Base-by-base conservation (phyloP, 2,329 filamentous ascomycete species). In the Byssothecium circinans region DNA sequence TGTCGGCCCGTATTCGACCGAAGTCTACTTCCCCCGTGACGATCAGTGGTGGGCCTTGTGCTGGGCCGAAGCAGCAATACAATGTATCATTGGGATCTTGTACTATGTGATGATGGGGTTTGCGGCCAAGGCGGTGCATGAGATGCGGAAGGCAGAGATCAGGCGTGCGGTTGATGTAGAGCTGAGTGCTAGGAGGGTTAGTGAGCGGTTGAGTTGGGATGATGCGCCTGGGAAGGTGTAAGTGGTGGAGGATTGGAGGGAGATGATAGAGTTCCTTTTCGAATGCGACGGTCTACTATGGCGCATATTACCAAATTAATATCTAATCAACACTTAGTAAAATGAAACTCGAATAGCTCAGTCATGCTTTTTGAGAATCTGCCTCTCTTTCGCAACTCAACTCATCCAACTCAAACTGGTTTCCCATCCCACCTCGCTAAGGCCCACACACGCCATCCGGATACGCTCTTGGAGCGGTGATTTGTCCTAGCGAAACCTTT, bases 21-120 rank as follows among this genome's bases (percentile, higher is more conserved):
- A 49, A 38, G 37, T 36, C 18, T 42, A 2, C 8, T 50, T 50
- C 22, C 12, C 10, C 14, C 11, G 41, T 11, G 11, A n/a, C 12
- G 35, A 41, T 7, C 6, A 29, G 14, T 50, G 48, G 48, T 10
- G 10, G 27, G 19, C 12, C 0, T 32, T 46, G 12, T 39, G 29
- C 12, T 50, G 43, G 32, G 43, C 20, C 8, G 43, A 47, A 30
- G 35, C 22, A 18, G 41, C 27, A 2, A 14, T 50, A 18, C 43
- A 50, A 36, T 39, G 12, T 2, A 8, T 43, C 3, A 18, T 50
- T 33, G 35, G 35, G 8, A 8, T 43, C 4, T 30, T 39, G 11
- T 50, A 50, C 27, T 4, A 36, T 4, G 30, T 30, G 10, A 46
- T 50, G 48, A 32, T 41, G 40, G 43, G 30, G 6, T 46, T 43